Evolutionary conservation across 345 rosid species (phyloP).

Genomic region (Brassica carinata): DNA sequence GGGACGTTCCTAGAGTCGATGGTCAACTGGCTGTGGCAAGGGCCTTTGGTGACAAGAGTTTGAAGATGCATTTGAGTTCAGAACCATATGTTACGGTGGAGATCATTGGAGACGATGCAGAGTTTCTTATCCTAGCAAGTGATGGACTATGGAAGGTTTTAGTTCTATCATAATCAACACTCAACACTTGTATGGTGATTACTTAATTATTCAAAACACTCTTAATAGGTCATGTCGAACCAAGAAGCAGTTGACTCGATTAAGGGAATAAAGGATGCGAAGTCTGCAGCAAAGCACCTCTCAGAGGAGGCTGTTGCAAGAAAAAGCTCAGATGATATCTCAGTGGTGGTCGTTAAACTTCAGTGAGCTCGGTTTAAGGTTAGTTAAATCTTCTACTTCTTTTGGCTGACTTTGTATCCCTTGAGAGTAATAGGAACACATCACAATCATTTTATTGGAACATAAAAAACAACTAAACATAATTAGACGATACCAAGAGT

Average conservation of each 20-base stretch:
- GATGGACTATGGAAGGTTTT: slow-evolving; percentile 94
- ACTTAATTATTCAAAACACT: background rate
- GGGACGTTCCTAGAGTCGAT: slow-evolving; percentile 92
- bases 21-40: slow-evolving; percentile 96
- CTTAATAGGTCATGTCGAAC: slow-evolving; percentile 75
- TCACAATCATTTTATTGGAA: background rate
- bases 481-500: slow-evolving; percentile 1
- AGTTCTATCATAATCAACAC: slow-evolving; percentile 7
- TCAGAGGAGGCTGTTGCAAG: slow-evolving; percentile 78
- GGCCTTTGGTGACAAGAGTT: slow-evolving; percentile 91
- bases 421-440: slow-evolving; percentile 12
- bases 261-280: slow-evolving; percentile 70
- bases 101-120: slow-evolving; percentile 58
- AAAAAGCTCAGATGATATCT: slow-evolving; percentile 84
- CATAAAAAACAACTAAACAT: slow-evolving; percentile 21
- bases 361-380: slow-evolving; percentile 42
- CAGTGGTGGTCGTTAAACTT: slow-evolving; percentile 79
- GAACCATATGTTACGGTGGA: slow-evolving; percentile 74
- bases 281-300: slow-evolving; percentile 80
- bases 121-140: slow-evolving; percentile 50
- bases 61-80: slow-evolving; percentile 86
- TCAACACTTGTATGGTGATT: slow-evolving; percentile 2
- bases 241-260: slow-evolving; percentile 80
- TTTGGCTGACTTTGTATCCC: background rate
- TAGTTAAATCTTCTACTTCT: slow-evolving; percentile 19